These are phyloP conservation scores for Arxiozyma heterogenica DNA, from an alignment of 1,139 yeast species.

Conservation along the genomic window DNA sequence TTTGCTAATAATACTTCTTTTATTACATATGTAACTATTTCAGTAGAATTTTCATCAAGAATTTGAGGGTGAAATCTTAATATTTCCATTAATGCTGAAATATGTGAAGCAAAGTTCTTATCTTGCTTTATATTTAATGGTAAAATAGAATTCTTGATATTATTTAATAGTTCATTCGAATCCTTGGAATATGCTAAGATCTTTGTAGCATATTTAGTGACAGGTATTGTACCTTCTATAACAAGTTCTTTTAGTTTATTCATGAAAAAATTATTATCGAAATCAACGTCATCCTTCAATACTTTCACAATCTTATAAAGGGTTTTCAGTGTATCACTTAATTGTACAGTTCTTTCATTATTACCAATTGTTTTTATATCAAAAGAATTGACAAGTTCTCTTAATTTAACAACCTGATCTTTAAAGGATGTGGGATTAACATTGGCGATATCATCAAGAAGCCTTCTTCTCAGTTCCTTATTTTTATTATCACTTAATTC, in stretches of 20 bases:
- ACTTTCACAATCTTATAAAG: constrained; percentile 49
- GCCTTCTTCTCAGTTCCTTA: constrained; percentile 33
- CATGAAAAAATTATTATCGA: constrained; percentile 32
- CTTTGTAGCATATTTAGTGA: constrained; percentile 59
- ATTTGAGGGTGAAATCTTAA: constrained; percentile 44
- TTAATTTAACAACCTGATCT: constrained; percentile 47
- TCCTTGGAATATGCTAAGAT: constrained; percentile 43
- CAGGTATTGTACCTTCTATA: constrained; percentile 45
- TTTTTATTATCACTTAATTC: constrained; percentile 33
- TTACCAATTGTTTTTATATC: constrained; percentile 13
- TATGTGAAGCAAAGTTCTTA: constrained; percentile 42
- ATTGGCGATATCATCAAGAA: constrained; percentile 53
- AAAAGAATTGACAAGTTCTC: constrained; percentile 34
- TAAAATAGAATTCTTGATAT: constrained; percentile 38
- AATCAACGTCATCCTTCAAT: constrained; percentile 23
- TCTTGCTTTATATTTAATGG: constrained; percentile 40
- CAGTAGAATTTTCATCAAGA: constrained; percentile 47
- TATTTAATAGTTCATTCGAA: constrained; percentile 35
- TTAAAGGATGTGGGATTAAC: constrained; percentile 58
- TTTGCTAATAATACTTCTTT: constrained; percentile 53
- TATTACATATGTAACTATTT: constrained; percentile 51
- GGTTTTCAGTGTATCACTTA: constrained; percentile 44
- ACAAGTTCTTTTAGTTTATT: constrained; percentile 41
- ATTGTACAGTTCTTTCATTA: constrained; percentile 13
- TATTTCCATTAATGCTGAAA: constrained; percentile 56